phyloP scores from a whole-genome alignment of 2,329 filamentous ascomycete species.

The Pseudogymnoascus sp. region DNA sequence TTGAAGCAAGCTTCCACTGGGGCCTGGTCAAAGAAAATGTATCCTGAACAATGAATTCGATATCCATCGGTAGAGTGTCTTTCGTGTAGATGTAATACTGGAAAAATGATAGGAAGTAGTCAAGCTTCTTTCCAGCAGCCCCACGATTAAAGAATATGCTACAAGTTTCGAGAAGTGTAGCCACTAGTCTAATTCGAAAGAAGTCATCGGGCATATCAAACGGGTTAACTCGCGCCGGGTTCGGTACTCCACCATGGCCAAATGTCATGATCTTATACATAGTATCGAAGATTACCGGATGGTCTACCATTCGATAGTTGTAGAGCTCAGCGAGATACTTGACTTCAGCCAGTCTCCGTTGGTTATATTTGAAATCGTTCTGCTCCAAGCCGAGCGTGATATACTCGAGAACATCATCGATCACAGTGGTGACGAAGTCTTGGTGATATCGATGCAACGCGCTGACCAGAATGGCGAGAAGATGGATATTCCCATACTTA shows the following conservation, averaged over 20 bases:
- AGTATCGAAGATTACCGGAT: conserved; percentile 87
- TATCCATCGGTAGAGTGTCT: conserved; percentile 84
- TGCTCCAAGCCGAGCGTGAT: conserved; percentile 82
- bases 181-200: conserved; percentile 86
- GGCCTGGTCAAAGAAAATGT: conserved; percentile 77
- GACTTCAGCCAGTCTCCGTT: conserved; percentile 86
- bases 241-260: conserved; percentile 76
- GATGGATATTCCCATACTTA: conserved; percentile 93
- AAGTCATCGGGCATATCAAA: conserved; percentile 89
- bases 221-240: conserved; percentile 65
- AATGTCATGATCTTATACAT: conserved; percentile 93
- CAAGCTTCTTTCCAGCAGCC: conserved; percentile 88
- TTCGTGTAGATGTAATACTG: conserved; percentile 96
- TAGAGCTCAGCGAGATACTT: conserved; percentile 96
- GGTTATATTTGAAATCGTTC: conserved; percentile 96
- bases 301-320: conserved; percentile 95
- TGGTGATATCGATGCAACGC: conserved; percentile 88
- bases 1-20: conserved; percentile 81
- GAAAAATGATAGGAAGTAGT: conserved; percentile 94
- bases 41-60: conserved; percentile 93
- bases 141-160: conserved; percentile 95
- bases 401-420: conserved; percentile 85
- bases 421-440: conserved; percentile 79
- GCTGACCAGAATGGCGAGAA: conserved; percentile 81
- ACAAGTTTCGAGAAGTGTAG: conserved; percentile 86